Conservation (phyloP, 2,329 filamentous ascomycete species). For the Penicillium sp. region DNA sequence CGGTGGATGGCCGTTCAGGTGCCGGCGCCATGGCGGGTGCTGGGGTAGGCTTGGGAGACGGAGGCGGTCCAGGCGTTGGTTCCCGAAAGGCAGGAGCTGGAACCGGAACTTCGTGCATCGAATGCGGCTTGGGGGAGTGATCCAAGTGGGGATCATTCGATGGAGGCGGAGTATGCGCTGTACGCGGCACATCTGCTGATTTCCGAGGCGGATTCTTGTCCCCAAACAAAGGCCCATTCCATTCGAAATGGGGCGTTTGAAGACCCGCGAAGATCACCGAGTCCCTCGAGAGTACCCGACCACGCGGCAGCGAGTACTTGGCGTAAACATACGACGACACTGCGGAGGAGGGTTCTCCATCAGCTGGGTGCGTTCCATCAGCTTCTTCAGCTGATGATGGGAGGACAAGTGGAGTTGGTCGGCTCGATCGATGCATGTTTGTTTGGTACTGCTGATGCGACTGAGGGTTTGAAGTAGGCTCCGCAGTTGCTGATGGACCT, state of each 20-base stretch:
- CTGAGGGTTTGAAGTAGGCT: slow-evolving; percentile 29
- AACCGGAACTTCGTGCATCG: slow-evolving; percentile 25
- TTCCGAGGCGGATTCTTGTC: slow-evolving; percentile 33
- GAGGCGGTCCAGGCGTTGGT: slow-evolving; percentile 6
- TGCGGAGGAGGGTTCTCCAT: slow-evolving; percentile 37
- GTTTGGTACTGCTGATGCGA: slow-evolving; percentile 9
- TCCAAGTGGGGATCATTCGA: slow-evolving; percentile 18
- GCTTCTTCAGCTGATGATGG: slow-evolving; percentile 21
- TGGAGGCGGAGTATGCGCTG: slow-evolving; percentile 32
- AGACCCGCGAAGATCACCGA: slow-evolving; percentile 55
- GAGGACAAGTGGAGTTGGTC: slow-evolving; percentile 33
- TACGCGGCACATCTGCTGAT: slow-evolving; percentile 20
- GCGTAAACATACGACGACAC: slow-evolving; percentile 78
- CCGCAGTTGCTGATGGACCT: slow-evolving; percentile 29
- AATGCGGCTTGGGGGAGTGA: slow-evolving; percentile 26
- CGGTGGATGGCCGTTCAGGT: slow-evolving; percentile 11
- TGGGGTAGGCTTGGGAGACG: slow-evolving; percentile 9
- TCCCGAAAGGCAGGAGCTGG: slow-evolving; percentile 8
- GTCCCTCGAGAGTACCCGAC: slow-evolving; percentile 67
- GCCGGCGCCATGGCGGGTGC: slow-evolving; percentile 3
- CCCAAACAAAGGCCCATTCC: slow-evolving; percentile 54
- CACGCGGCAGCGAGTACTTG: slow-evolving; percentile 75
- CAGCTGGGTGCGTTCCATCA: slow-evolving; percentile 8
- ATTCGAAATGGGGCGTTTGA: slow-evolving; percentile 54
- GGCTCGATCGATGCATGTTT: slow-evolving; percentile 25